phyloP scores from a whole-genome alignment of 495 filamentous ascomycete species.

The Neurospora intermedia region DNA sequence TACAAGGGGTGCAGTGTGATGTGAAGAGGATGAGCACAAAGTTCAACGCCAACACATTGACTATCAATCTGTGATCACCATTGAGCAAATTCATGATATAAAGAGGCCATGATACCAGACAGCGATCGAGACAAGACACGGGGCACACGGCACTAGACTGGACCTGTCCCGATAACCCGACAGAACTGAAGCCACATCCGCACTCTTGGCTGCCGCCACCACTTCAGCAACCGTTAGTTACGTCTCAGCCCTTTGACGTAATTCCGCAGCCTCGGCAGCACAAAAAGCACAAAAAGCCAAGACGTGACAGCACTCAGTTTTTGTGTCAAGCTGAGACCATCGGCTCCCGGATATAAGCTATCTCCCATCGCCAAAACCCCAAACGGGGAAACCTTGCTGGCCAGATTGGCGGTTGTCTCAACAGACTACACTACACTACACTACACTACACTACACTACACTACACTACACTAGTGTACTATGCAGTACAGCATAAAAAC shows the following conservation, averaged over 20 bases:
- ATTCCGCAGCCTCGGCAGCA: background rate
- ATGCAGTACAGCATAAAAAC: background rate
- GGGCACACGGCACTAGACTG: background rate
- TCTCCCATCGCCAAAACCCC: background rate
- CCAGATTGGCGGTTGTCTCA: background rate
- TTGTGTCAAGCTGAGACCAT: background rate
- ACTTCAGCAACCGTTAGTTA: background rate
- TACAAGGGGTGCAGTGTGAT: background rate
- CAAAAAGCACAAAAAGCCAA: background rate
- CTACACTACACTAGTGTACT: background rate
- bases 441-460: background rate
- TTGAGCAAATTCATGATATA: background rate
- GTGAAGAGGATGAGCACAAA: background rate
- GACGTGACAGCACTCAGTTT: background rate
- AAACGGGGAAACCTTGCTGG: background rate
- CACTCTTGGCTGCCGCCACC: background rate
- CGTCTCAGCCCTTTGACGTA: slow-evolving; percentile 1
- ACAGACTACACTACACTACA: background rate
- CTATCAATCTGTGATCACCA: background rate
- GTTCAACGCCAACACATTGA: background rate
- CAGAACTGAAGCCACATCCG: background rate
- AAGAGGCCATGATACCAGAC: background rate
- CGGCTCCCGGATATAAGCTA: background rate
- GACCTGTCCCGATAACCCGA: no score
- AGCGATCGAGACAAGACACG: background rate